Conservation (phyloP, 2,329 filamentous ascomycete genomes). For the Atkinsonella hypoxylon region DNA sequence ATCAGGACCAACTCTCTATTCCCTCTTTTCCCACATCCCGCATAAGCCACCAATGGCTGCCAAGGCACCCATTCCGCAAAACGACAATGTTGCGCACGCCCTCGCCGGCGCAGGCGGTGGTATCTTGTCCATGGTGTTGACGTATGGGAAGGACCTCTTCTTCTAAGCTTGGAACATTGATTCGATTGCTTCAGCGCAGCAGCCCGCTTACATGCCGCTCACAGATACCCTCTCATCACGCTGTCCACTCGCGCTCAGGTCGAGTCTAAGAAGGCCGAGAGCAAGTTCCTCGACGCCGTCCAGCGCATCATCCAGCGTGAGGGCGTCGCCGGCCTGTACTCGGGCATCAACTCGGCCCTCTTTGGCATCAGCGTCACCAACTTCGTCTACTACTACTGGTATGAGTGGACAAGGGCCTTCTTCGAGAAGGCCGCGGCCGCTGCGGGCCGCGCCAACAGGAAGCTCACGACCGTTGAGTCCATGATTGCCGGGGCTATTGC, state of each 20-base stretch:
- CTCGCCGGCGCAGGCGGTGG: slow-evolving; percentile 88
- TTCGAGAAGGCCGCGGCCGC: slow-evolving; percentile 70
- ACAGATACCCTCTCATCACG: slow-evolving; percentile 88
- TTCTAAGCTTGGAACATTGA: no score
- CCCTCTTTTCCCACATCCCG: neutral
- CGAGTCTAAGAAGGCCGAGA: slow-evolving; percentile 86
- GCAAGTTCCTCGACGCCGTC: slow-evolving; percentile 71
- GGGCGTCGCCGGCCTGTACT: slow-evolving; percentile 78
- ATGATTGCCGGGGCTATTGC: slow-evolving; percentile 94
- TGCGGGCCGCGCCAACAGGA: slow-evolving; percentile 61
- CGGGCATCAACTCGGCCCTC: slow-evolving; percentile 83
- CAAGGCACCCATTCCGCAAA: slow-evolving; percentile 63
- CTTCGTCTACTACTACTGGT: slow-evolving; percentile 99
- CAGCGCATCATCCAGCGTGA: slow-evolving; percentile 83
- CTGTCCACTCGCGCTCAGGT: slow-evolving; percentile 96
- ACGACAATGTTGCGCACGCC: slow-evolving; percentile 94
- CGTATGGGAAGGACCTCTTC: slow-evolving; percentile 38
- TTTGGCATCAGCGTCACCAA: slow-evolving; percentile 98
- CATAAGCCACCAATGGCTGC: slow-evolving; percentile 21
- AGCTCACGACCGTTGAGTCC: slow-evolving; percentile 81
- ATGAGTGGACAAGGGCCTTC: slow-evolving; percentile 85
- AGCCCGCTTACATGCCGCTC: slow-evolving; percentile 1
- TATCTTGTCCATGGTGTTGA: slow-evolving; percentile 89
- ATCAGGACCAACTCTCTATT: neutral
- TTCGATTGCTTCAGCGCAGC: neutral